These are phyloP conservation scores for Alternaria brassicicola DNA, from an alignment of 2,329 filamentous ascomycete genomes.

Conservation along the genomic window DNA sequence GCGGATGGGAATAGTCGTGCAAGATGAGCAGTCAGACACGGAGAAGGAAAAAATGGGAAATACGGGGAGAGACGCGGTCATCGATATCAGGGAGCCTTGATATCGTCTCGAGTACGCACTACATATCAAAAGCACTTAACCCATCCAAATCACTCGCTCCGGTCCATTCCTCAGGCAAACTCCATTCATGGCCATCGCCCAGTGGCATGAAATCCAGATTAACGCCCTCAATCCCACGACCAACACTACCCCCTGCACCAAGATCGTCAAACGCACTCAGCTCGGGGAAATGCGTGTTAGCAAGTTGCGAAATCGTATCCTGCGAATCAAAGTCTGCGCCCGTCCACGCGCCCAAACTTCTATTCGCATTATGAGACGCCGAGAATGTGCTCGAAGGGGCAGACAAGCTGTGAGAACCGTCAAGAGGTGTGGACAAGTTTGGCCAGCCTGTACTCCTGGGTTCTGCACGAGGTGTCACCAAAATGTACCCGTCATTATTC, in stretches of 20 bases:
- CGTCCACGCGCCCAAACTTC: slow-evolving; percentile 33
- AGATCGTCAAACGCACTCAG: slow-evolving; percentile 24
- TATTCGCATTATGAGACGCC: not conserved
- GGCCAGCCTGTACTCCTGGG: slow-evolving; percentile 28
- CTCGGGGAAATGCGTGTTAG: slow-evolving; percentile 44
- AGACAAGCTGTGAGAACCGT: slow-evolving; percentile 18
- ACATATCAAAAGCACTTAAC: slow-evolving; percentile 25
- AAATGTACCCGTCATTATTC: slow-evolving; percentile 34
- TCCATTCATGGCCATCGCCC: slow-evolving; percentile 29
- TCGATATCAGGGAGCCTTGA: slow-evolving; percentile 24
- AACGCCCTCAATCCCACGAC: slow-evolving; percentile 14
- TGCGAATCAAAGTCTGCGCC: slow-evolving; percentile 32
- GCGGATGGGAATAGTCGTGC: slow-evolving; percentile 28
- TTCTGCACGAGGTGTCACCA: slow-evolving; percentile 41
- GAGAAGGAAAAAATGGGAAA: slow-evolving; percentile 9
- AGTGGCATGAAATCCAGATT: slow-evolving; percentile 42
- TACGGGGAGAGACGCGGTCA: slow-evolving; percentile 28
- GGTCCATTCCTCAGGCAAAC: slow-evolving; percentile 9
- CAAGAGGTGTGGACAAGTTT: slow-evolving; percentile 18
- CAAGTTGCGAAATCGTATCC: slow-evolving; percentile 32
- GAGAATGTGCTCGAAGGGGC: slow-evolving; percentile 13
- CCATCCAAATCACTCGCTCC: slow-evolving; percentile 39
- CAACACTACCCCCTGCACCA: not conserved
- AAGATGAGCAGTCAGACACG: not conserved
- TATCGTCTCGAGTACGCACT: not conserved